These are phyloP conservation scores for Diplodia corticola DNA, from an alignment of 2,329 filamentous ascomycete species.

Conservation along the genomic window DNA sequence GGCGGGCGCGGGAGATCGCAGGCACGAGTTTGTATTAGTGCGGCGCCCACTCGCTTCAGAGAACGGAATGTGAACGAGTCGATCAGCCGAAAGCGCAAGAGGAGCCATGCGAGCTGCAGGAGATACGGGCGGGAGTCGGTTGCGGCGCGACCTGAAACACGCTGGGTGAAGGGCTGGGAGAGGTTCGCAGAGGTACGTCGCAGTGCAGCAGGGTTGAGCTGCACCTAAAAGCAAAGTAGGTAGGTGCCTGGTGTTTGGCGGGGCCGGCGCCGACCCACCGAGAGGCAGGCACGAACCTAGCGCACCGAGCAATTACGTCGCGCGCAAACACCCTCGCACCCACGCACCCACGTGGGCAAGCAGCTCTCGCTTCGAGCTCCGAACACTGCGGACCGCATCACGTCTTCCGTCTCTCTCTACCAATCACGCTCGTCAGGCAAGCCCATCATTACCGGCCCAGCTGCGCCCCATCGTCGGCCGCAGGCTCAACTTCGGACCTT, in stretches of 20 bases:
- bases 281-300: no score
- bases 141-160: constrained; percentile 8
- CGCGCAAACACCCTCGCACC: neutral
- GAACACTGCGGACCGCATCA: no score
- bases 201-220: neutral
- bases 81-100: constrained; percentile 12
- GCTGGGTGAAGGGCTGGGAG: neutral
- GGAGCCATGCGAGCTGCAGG: neutral
- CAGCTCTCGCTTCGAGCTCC: neutral
- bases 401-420: neutral
- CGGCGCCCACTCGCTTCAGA: constrained; percentile 10
- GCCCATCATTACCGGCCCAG: neutral
- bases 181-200: neutral
- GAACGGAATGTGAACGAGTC: constrained; percentile 10
- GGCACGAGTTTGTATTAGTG: constrained; percentile 2
- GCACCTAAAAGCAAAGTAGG: no score
- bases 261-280: no score
- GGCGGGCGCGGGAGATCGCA: neutral
- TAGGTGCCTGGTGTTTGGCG: no score
- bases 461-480: neutral
- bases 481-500: constrained; percentile 10
- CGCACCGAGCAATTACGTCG: no score
- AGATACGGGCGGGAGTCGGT: neutral
- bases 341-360: neutral
- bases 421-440: neutral